phyloP scores from a whole-genome alignment of 148 eudicot species.

The Euryodendron excelsum region DNA sequence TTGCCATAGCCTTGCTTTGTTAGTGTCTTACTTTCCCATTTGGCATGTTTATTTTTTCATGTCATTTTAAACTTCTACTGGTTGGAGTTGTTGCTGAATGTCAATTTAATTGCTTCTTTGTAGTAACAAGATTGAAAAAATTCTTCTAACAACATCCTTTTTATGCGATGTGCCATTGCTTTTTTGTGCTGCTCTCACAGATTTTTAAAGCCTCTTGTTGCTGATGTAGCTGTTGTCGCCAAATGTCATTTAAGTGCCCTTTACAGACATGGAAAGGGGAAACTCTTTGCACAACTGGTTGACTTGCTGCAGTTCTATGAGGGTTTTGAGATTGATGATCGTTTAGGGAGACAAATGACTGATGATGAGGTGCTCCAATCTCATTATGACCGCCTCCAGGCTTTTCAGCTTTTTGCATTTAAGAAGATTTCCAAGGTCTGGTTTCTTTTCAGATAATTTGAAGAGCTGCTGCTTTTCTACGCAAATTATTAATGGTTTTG shows the following conservation, averaged over 20 bases:
- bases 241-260: slow-evolving; percentile 93
- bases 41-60: neutral
- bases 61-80: neutral
- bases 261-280: slow-evolving; percentile 84
- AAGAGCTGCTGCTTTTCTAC: neutral
- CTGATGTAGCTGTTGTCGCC: slow-evolving; percentile 95
- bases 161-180: neutral
- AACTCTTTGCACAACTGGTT: slow-evolving; percentile 87
- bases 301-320: slow-evolving; percentile 96
- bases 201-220: slow-evolving; percentile 82
- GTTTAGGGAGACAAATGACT: slow-evolving; percentile 81
- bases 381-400: slow-evolving; percentile 88
- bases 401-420: slow-evolving; percentile 86
- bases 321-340: slow-evolving; percentile 85
- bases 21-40: neutral
- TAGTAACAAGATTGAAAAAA: neutral
- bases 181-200: slow-evolving; percentile 34
- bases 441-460: neutral
- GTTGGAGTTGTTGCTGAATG: neutral
- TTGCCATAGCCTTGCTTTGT: neutral
- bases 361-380: slow-evolving; percentile 96
- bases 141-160: neutral
- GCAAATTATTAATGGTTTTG: neutral
- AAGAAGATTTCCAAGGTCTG: slow-evolving; percentile 84
- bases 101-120: neutral